These are phyloP conservation scores for Thelonectria blattea DNA, from an alignment of 2,329 filamentous ascomycete genomes.

Conservation along the genomic window DNA sequence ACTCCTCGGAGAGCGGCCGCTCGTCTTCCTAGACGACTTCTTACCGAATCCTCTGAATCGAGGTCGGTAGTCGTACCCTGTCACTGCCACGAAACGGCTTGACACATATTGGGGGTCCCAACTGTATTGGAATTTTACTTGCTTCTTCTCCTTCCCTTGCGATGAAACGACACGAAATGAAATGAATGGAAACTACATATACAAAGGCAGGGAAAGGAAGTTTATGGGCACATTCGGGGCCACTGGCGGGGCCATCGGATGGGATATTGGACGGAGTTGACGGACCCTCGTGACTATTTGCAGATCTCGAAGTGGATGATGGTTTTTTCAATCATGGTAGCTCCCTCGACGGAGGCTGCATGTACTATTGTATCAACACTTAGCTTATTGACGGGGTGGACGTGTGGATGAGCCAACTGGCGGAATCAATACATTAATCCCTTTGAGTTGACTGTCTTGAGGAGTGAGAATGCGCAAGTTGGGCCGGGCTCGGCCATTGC, in stretches of 20 bases:
- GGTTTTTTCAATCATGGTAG: conserved; percentile 20
- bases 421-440: conserved; percentile 10
- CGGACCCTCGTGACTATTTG: conserved; percentile 36
- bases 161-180: conserved; percentile 39
- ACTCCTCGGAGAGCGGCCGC: conserved; percentile 64
- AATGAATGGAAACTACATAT: conserved; percentile 33
- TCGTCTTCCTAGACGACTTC: conserved; percentile 58
- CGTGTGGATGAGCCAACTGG: background rate
- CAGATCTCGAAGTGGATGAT: conserved; percentile 35
- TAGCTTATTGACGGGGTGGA: conserved; percentile 16
- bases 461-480: too few species aligned
- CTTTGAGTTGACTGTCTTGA: background rate
- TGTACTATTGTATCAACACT: conserved; percentile 43
- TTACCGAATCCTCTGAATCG: conserved; percentile 12
- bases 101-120: conserved; percentile 27
- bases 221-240: conserved; percentile 3
- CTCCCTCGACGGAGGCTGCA: conserved; percentile 19
- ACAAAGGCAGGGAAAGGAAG: conserved; percentile 17
- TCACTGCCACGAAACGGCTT: conserved; percentile 40
- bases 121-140: conserved; percentile 30
- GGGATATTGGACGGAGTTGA: conserved; percentile 31
- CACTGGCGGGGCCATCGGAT: conserved; percentile 13
- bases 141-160: conserved; percentile 28
- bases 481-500: background rate
- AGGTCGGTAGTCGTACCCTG: conserved; percentile 32